A percentile compares a stretch with the other conserved stretches of the same genome.
Evolutionary conservation across 805 yeast species (phyloP).

Genomic region (Debaryomyces prosopidis): DNA sequence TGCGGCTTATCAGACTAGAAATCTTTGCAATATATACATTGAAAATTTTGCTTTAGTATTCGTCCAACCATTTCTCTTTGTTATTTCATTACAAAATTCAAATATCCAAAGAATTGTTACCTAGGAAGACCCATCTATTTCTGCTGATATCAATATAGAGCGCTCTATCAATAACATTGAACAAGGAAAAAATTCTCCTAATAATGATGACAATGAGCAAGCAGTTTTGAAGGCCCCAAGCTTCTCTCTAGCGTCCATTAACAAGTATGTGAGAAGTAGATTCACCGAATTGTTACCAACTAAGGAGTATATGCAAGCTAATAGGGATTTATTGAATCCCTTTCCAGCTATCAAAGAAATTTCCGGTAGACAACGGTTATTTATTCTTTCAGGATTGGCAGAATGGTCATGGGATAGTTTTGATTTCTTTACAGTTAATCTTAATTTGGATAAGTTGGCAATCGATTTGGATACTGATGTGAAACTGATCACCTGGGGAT

Average conservation of each 20-base stretch:
- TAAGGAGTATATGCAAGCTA: conserved; percentile 39
- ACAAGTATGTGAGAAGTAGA: conserved; percentile 44
- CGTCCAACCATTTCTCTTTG: too few relatives aligned
- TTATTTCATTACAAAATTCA: too few relatives aligned
- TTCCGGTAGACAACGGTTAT: conserved; percentile 56
- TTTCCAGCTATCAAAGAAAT: conserved; percentile 54
- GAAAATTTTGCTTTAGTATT: too few relatives aligned
- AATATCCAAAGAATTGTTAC: too few relatives aligned
- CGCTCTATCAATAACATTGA: too few relatives aligned
- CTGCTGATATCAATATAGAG: neutral
- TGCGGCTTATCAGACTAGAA: too few relatives aligned
- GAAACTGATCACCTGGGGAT: conserved; percentile 62
- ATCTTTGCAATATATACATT: too few relatives aligned
- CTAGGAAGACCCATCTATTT: too few relatives aligned
- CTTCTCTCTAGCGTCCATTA: conserved; percentile 18
- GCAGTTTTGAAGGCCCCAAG: neutral
- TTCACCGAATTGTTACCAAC: conserved; percentile 51
- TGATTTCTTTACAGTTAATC: conserved; percentile 60
- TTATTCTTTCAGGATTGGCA: conserved; percentile 51
- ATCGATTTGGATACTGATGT: conserved; percentile 42
- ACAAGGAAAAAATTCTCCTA: too few relatives aligned
- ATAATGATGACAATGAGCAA: too few relatives aligned
- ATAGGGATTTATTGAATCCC: conserved; percentile 57
- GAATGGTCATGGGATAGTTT: conserved; percentile 71
- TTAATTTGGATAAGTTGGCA: conserved; percentile 52